Conservation (phyloP, 148 eudicot species). For the Rhododendron vialii region DNA sequence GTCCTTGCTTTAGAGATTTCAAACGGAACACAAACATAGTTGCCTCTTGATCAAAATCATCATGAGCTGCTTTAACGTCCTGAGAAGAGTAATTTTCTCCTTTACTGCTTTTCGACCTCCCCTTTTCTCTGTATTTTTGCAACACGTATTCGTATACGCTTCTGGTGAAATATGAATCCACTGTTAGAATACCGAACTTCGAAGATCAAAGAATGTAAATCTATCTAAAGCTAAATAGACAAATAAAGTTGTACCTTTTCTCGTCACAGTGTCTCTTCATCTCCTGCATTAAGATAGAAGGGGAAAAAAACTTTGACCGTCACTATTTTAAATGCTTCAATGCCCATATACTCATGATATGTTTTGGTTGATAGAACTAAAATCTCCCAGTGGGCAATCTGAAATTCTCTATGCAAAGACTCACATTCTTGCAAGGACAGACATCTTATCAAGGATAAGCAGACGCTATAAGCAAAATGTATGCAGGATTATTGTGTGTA, state of each 20-base stretch:
- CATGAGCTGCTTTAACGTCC: constrained; percentile 61
- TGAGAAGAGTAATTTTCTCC: constrained; percentile 57
- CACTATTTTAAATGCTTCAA: not conserved
- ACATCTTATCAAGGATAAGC: not conserved
- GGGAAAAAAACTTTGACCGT: not conserved
- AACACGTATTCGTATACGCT: constrained; percentile 53
- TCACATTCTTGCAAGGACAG: constrained; percentile 1
- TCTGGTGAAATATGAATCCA: constrained; percentile 36
- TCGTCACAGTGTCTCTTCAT: constrained; percentile 25
- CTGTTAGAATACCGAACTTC: constrained; percentile 6
- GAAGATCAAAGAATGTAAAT: not conserved
- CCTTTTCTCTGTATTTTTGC: constrained; percentile 59
- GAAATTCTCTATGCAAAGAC: not conserved
- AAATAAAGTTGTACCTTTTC: constrained; percentile 15
- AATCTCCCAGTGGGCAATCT: not conserved
- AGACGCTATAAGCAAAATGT: not conserved
- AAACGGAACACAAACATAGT: constrained; percentile 78
- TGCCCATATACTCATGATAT: not conserved
- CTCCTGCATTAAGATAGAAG: constrained; percentile 18
- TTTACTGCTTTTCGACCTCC: constrained; percentile 55
- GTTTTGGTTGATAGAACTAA: not conserved
- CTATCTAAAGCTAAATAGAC: not conserved
- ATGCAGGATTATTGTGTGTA: not conserved
- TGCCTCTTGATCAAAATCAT: constrained; percentile 83
- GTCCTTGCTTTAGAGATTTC: constrained; percentile 88